Percentiles rank a stretch among this genome's conserved stretches.
These are phyloP conservation scores for Allomyces macrogynus DNA, from an alignment of 192 early-diverging fungal genomes.

Conservation along the genomic window DNA sequence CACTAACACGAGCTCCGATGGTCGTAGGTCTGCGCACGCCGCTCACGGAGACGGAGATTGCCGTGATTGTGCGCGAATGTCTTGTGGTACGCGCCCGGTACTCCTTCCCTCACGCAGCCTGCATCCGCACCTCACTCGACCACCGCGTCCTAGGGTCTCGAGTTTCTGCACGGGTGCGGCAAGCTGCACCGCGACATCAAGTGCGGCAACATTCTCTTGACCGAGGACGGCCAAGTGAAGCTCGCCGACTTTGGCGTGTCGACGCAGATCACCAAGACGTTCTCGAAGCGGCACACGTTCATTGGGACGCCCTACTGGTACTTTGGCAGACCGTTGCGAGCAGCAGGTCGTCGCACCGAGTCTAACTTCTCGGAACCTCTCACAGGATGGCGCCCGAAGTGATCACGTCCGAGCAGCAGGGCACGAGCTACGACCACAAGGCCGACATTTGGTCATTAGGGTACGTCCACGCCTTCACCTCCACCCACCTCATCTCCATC, in stretches of 20 bases:
- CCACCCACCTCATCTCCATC: slow-evolving; percentile 16
- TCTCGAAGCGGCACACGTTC: slow-evolving; percentile 16
- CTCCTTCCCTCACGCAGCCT: too few species aligned
- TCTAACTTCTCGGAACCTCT: not conserved
- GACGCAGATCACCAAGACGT: slow-evolving; percentile 26
- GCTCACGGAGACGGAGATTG: slow-evolving; percentile 19
- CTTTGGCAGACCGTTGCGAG: not conserved
- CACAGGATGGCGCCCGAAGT: slow-evolving; percentile 43
- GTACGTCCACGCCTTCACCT: slow-evolving; percentile 46
- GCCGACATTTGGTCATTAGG: slow-evolving; percentile 22
- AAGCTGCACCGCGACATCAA: slow-evolving; percentile 38
- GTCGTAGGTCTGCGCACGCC: slow-evolving; percentile 14
- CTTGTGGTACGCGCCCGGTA: slow-evolving; percentile 10
- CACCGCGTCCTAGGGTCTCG: slow-evolving; percentile 9
- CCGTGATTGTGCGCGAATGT: slow-evolving; percentile 20
- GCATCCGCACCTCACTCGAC: too few species aligned
- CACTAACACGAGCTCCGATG: not conserved
- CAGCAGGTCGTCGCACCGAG: slow-evolving; percentile 6
- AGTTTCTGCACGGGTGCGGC: slow-evolving; percentile 30
- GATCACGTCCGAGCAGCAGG: slow-evolving; percentile 11
- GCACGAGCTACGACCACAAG: slow-evolving; percentile 5
- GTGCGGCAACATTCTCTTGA: slow-evolving; percentile 43
- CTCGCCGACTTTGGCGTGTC: slow-evolving; percentile 63
- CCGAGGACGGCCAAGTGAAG: slow-evolving; percentile 48
- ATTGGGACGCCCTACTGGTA: slow-evolving; percentile 57